These are phyloP conservation scores for Hericium alpestre DNA, from an alignment of 768 basidiomycete species.

Conservation along the genomic window DNA sequence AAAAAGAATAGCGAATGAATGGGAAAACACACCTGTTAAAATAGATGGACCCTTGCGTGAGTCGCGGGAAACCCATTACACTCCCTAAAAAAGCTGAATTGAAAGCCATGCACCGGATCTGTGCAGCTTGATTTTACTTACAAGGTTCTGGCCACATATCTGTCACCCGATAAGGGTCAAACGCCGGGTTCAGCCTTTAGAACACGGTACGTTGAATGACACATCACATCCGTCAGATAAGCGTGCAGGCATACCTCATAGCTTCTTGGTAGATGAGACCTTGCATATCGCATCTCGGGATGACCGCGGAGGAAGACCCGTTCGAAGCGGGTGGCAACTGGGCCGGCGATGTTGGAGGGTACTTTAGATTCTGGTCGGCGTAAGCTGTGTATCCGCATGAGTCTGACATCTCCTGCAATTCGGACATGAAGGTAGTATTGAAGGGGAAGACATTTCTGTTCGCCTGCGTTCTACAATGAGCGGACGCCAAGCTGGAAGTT, in stretches of 20 bases:
- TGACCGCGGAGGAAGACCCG: slow-evolving; percentile 17
- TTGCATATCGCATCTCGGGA: slow-evolving; percentile 34
- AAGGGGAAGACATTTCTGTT: slow-evolving; percentile 51
- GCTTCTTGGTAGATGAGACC: slow-evolving; percentile 39
- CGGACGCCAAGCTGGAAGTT: too few species aligned
- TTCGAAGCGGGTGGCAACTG: slow-evolving; percentile 17
- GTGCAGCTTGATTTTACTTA: slow-evolving; percentile 11
- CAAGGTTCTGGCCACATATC: slow-evolving; percentile 42
- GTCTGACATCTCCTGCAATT: slow-evolving; percentile 28
- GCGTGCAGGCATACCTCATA: slow-evolving; percentile 26
- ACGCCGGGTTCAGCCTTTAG: slow-evolving; percentile 43
- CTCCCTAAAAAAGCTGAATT: slow-evolving; percentile 25
- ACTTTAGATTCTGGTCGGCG: slow-evolving; percentile 23
- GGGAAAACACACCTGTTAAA: slow-evolving; percentile 42
- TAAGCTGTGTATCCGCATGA: slow-evolving; percentile 26
- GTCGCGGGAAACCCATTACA: slow-evolving; percentile 18
- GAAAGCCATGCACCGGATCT: too few species aligned
- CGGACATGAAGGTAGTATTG: slow-evolving; percentile 42
- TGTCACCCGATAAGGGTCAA: slow-evolving; percentile 45
- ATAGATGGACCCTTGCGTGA: slow-evolving; percentile 44
- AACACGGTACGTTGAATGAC: background rate
- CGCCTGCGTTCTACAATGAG: slow-evolving; percentile 23
- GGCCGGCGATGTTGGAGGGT: slow-evolving; percentile 23
- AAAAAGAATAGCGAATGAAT: background rate
- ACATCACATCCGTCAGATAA: background rate